These are phyloP conservation scores for Chaetomium sp. DNA, from an alignment of 2,329 filamentous ascomycete genomes.

Conservation along the genomic window DNA sequence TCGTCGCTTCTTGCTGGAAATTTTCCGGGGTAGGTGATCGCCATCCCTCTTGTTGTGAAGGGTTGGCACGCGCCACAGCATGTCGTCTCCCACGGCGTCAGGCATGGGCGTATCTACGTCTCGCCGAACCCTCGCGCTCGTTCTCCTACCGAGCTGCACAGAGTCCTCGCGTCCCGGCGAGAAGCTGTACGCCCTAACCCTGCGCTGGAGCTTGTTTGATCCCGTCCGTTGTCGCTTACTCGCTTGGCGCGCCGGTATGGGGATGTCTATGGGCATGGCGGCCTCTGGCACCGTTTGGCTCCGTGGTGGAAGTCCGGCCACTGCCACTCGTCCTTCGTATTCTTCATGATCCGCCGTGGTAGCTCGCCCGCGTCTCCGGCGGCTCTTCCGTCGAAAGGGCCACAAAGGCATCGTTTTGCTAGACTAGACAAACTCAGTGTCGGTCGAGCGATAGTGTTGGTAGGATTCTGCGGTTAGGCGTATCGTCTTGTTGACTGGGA, in stretches of 20 bases:
- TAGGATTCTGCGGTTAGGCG: slow-evolving; percentile 1
- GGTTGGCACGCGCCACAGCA: slow-evolving; percentile 51
- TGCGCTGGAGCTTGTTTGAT: slow-evolving; percentile 52
- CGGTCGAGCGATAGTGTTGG: not conserved
- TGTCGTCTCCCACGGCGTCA: slow-evolving; percentile 33
- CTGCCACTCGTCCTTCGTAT: slow-evolving; percentile 28
- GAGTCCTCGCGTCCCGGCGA: slow-evolving; percentile 61
- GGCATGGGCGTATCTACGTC: slow-evolving; percentile 39
- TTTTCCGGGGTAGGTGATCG: slow-evolving; percentile 63
- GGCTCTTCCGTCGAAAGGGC: slow-evolving; percentile 77
- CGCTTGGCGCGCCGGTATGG: slow-evolving; percentile 33
- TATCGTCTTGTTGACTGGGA: slow-evolving; percentile 12
- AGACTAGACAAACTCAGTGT: not conserved
- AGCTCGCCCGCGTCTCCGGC: slow-evolving; percentile 60
- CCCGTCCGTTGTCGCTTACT: slow-evolving; percentile 50
- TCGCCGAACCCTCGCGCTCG: slow-evolving; percentile 33
- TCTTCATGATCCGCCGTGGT: slow-evolving; percentile 58
- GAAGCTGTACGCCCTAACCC: slow-evolving; percentile 61
- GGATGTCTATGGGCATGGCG: slow-evolving; percentile 24
- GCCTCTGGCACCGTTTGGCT: slow-evolving; percentile 41
- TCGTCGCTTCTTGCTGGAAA: slow-evolving; percentile 77
- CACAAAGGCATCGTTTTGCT: slow-evolving; percentile 68
- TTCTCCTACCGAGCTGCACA: slow-evolving; percentile 46
- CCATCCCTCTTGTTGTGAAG: slow-evolving; percentile 63
- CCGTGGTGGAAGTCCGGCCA: slow-evolving; percentile 40